A percentile compares a stretch with the other conserved stretches of the same genome.
These are phyloP conservation scores for Cucurbita argyrosperma DNA, from an alignment of 306 rosid genomes.

Conservation along the genomic window DNA sequence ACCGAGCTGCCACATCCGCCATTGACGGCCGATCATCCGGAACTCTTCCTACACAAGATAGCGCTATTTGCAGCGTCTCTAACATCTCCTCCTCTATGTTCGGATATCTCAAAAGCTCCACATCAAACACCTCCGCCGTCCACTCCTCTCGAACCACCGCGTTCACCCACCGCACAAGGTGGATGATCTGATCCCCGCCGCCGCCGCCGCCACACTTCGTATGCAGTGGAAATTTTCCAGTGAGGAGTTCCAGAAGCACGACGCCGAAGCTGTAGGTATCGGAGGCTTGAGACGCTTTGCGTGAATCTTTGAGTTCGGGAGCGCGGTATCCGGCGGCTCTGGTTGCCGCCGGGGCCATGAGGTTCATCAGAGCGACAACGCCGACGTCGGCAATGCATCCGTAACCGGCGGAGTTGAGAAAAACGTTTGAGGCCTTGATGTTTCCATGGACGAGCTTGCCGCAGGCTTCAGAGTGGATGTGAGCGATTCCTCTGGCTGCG, in stretches of 20 bases:
- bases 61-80: slow-evolving; percentile 75
- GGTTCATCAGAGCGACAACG: slow-evolving; percentile 41
- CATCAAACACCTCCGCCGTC: slow-evolving; percentile 95
- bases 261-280: slow-evolving; percentile 85
- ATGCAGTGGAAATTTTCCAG: slow-evolving; percentile 65
- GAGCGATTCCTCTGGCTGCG: slow-evolving; percentile 73
- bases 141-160: slow-evolving; percentile 96
- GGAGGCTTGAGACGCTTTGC: slow-evolving; percentile 50
- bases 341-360: slow-evolving; percentile 33
- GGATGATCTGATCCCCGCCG: slow-evolving; percentile 56
- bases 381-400: slow-evolving; percentile 73
- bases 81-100: slow-evolving; percentile 98
- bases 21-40: slow-evolving; percentile 79
- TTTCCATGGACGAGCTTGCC: slow-evolving; percentile 88
- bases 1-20: slow-evolving; percentile 35
- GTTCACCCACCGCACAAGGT: slow-evolving; percentile 93
- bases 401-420: slow-evolving; percentile 61
- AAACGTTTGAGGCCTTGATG: slow-evolving; percentile 73
- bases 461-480: slow-evolving; percentile 47
- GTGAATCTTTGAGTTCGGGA: slow-evolving; percentile 72
- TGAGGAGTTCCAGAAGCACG: slow-evolving; percentile 71
- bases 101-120: slow-evolving; percentile 57
- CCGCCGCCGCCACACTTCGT: slow-evolving; percentile 44
- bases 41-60: slow-evolving; percentile 64
- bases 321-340: slow-evolving; percentile 75